These are phyloP conservation scores for Cercospora zeae-maydis DNA, from an alignment of 2,329 filamentous ascomycete species.

Conservation along the genomic window DNA sequence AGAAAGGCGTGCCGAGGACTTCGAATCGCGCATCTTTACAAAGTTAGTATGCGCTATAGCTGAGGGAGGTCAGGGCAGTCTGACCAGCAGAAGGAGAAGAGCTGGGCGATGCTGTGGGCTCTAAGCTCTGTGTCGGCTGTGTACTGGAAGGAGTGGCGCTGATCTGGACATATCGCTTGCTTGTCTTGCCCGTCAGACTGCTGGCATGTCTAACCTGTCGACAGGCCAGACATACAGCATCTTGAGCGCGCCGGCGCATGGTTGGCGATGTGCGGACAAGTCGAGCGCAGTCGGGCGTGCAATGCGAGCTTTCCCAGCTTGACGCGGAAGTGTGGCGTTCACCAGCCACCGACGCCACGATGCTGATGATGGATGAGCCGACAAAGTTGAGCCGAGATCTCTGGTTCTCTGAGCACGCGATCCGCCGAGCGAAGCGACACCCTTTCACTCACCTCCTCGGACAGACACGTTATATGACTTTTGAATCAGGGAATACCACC, in stretches of 20 bases:
- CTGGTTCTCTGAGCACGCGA: conserved; percentile 13
- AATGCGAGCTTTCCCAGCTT: conserved; percentile 1
- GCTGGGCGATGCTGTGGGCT: conserved; percentile 27
- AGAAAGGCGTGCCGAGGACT: conserved; percentile 86
- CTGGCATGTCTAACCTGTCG: conserved; percentile 19
- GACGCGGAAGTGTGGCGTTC: conserved; percentile 3
- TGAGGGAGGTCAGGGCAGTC: not conserved
- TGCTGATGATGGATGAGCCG: not conserved
- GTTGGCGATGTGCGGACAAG: not conserved
- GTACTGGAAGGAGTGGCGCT: conserved; percentile 43
- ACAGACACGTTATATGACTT: not conserved
- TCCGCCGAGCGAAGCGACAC: not conserved
- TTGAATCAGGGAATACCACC: not conserved
- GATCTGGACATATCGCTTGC: conserved; percentile 44
- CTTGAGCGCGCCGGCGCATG: conserved; percentile 34
- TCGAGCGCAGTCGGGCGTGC: not conserved
- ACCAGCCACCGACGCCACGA: not conserved
- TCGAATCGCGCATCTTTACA: conserved; percentile 84
- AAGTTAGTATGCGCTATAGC: conserved; percentile 1
- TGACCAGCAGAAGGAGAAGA: conserved; percentile 23
- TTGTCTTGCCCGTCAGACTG: conserved; percentile 12
- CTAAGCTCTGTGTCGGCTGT: conserved; percentile 38
- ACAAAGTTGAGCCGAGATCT: not conserved
- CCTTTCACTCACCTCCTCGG: not conserved
- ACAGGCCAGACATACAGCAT: conserved; percentile 30